phyloP scores from a whole-genome alignment of 805 yeast genomes.

The Debaryomyces tyrocola region DNA sequence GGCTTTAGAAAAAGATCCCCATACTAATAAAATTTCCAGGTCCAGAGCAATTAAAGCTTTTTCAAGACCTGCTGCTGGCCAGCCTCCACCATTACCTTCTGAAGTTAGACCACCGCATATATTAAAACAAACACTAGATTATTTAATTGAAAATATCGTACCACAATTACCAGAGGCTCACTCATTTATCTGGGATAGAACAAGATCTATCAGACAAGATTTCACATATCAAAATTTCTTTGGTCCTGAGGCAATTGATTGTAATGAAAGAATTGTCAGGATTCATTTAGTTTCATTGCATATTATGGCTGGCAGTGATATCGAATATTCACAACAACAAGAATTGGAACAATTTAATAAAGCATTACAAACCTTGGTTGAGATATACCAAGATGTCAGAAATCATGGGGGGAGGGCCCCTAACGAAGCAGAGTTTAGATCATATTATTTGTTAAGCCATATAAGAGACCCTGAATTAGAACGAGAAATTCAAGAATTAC shows the following conservation, averaged over 20 bases:
- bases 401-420: constrained; percentile 67
- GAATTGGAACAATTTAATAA: constrained; percentile 93
- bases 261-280: constrained; percentile 88
- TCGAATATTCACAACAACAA: constrained; percentile 88
- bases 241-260: constrained; percentile 91
- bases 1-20: constrained; percentile 67
- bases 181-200: constrained; percentile 94
- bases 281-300: constrained; percentile 82
- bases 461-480: constrained; percentile 84
- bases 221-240: constrained; percentile 92
- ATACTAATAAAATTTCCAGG: constrained; percentile 52
- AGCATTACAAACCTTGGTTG: constrained; percentile 82
- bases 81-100: constrained; percentile 95
- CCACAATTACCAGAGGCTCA: constrained; percentile 79
- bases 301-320: constrained; percentile 70
- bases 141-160: constrained; percentile 64
- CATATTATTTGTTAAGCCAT: constrained; percentile 79
- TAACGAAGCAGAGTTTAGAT: constrained; percentile 91
- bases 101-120: constrained; percentile 94
- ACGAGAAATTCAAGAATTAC: constrained; percentile 68
- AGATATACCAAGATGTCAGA: constrained; percentile 80
- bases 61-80: constrained; percentile 97
- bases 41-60: constrained; percentile 82
- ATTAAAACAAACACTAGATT: constrained; percentile 63
- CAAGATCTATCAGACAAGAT: constrained; percentile 94